A percentile compares a stretch with the other conserved stretches of the same genome.
Evolutionary conservation across 306 rosid genomes (phyloP).

Genomic region (Begonia fuchsioides): DNA sequence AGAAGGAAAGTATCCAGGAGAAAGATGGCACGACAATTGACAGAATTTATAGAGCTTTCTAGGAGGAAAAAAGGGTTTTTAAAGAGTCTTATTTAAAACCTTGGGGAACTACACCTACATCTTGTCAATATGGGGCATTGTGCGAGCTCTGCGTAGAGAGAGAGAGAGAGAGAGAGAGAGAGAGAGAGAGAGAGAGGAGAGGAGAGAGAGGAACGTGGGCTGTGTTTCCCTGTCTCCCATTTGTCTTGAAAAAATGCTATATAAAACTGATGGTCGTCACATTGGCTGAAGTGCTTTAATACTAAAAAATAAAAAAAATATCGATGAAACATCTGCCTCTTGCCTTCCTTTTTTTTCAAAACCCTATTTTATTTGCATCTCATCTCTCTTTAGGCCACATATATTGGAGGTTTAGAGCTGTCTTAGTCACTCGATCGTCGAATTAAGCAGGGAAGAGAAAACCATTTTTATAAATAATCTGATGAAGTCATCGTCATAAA

Average conservation of each 20-base stretch:
- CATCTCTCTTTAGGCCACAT: slow-evolving; percentile 5
- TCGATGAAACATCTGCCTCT: slow-evolving; percentile 49
- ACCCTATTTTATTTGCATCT: slow-evolving; percentile 21
- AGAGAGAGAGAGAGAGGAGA: no score
- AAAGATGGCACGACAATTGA: slow-evolving; percentile 14
- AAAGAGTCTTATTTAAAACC: slow-evolving; percentile 26
- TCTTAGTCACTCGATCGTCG: background rate
- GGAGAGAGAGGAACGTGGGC: slow-evolving; percentile 98
- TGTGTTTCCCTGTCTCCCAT: slow-evolving; percentile 98
- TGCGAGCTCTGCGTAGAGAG: slow-evolving; percentile 16
- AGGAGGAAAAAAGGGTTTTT: slow-evolving; percentile 22
- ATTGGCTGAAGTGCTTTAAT: slow-evolving; percentile 87
- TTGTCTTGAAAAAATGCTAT: slow-evolving; percentile 19
- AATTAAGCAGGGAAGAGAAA: background rate
- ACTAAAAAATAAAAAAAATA: slow-evolving; percentile 44
- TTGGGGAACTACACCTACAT: slow-evolving; percentile 34
- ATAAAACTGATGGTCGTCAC: slow-evolving; percentile 33
- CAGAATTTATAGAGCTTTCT: slow-evolving; percentile 67
- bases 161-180: no score
- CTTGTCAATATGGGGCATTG: slow-evolving; percentile 25
- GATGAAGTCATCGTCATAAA: no score
- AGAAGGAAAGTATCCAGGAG: slow-evolving; percentile 9
- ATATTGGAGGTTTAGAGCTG: background rate
- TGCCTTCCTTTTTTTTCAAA: background rate
- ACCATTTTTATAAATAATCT: no score